These are phyloP conservation scores for Setaria viridis DNA, from an alignment of 202 grass and related monocot species.

Conservation along the genomic window DNA sequence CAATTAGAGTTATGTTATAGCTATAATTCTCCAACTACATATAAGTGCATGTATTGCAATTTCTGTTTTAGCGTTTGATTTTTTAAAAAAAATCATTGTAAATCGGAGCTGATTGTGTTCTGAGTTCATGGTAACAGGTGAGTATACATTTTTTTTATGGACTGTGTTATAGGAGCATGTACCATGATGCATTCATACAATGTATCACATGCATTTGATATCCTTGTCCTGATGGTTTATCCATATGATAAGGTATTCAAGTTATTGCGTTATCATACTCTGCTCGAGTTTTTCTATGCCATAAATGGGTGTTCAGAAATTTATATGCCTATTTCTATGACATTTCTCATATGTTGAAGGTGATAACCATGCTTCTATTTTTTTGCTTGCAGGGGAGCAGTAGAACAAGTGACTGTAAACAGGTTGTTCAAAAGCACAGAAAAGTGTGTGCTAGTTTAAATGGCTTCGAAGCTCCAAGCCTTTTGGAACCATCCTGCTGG, in stretches of 20 bases:
- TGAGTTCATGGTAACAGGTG: neutral
- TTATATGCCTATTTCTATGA: neutral
- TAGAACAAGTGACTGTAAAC: slow-evolving; percentile 1
- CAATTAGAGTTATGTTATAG: neutral
- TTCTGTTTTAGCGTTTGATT: neutral
- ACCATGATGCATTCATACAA: neutral
- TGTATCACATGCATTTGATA: neutral
- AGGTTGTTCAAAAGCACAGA: slow-evolving; percentile 14
- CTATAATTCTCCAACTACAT: neutral
- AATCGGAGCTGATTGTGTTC: neutral
- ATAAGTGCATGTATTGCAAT: neutral
- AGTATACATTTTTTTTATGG: neutral
- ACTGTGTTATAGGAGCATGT: neutral
- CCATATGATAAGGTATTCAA: neutral
- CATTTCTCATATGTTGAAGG: slow-evolving; percentile 15
- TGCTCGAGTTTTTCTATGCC: neutral
- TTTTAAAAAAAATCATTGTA: neutral
- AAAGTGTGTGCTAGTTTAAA: slow-evolving; percentile 29
- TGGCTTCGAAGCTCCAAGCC: slow-evolving; percentile 88
- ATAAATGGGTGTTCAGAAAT: neutral
- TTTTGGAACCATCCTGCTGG: slow-evolving; percentile 88
- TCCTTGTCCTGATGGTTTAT: neutral
- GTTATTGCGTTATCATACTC: neutral
- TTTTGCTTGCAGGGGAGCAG: slow-evolving; percentile 12
- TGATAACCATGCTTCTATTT: neutral